phyloP scores from a whole-genome alignment of 2,329 filamentous ascomycete genomes.

The Amphichorda felina region DNA sequence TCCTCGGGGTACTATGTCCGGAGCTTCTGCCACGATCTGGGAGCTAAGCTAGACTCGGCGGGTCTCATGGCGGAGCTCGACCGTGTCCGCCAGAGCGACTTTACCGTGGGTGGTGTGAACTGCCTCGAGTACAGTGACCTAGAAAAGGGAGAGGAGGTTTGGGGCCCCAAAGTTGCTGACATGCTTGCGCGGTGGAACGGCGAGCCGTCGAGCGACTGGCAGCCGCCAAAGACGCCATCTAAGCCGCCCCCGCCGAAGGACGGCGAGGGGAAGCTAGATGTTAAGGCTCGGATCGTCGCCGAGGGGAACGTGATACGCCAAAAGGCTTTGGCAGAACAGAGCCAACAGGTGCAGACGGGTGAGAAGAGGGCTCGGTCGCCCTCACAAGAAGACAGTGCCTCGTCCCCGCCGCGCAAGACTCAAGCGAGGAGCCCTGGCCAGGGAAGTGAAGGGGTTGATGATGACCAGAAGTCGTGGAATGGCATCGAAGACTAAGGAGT shows the following conservation, averaged over 20 bases:
- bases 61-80: conserved; percentile 79
- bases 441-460: conserved; percentile 10
- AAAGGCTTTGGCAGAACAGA: not conserved
- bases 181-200: conserved; percentile 33
- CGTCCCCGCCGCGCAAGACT: conserved; percentile 16
- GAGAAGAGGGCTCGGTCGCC: not conserved
- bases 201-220: conserved; percentile 8
- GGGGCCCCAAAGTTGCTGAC: conserved; percentile 59
- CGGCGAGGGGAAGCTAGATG: not conserved
- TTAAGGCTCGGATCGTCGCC: no score
- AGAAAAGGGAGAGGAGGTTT: conserved; percentile 63
- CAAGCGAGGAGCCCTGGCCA: conserved; percentile 2
- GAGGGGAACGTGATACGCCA: not conserved
- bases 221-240: conserved; percentile 3
- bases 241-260: not conserved
- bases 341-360: not conserved
- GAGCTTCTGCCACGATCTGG: conserved; percentile 85
- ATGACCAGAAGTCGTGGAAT: conserved; percentile 30
- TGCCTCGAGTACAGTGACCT: conserved; percentile 73
- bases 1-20: conserved; percentile 96
- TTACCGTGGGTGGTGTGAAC: conserved; percentile 56
- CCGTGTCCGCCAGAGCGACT: conserved; percentile 72
- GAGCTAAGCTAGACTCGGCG: conserved; percentile 66
- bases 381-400: not conserved
- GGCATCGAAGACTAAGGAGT: conserved; percentile 22